phyloP scores from a whole-genome alignment of 495 filamentous ascomycete genomes.

The Penicillium ochrochloron region DNA sequence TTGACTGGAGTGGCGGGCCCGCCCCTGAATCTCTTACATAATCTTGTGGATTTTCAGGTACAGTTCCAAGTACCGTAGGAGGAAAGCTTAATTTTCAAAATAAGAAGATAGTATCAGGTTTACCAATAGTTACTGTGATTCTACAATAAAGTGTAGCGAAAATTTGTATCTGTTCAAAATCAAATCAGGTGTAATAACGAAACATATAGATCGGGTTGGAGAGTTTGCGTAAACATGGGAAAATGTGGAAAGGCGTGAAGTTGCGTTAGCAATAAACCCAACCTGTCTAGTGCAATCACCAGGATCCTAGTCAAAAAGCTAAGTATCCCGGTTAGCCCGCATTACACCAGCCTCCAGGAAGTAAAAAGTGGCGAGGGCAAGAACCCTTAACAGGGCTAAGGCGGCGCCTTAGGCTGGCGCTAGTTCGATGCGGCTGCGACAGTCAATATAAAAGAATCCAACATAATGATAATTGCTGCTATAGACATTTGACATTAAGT shows the following conservation, averaged over 20 bases:
- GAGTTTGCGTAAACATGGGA: neutral
- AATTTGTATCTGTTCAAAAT: no score
- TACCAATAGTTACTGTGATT: no score
- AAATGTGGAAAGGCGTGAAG: neutral
- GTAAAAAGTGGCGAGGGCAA: neutral
- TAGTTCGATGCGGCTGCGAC: neutral
- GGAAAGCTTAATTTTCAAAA: neutral
- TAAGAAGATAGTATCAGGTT: neutral
- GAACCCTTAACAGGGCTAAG: neutral
- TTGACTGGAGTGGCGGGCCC: neutral
- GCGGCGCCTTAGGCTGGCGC: neutral
- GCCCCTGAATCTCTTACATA: neutral
- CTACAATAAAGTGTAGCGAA: no score
- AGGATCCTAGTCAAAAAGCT: neutral
- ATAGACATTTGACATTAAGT: slow-evolving; percentile 26
- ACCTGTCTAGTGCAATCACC: neutral
- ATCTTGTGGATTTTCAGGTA: neutral
- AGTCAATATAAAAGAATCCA: neutral
- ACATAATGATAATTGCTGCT: neutral
- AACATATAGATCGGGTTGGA: no score
- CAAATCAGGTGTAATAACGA: neutral
- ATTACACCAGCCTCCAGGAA: neutral
- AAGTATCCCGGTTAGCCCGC: neutral
- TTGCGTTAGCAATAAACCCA: neutral
- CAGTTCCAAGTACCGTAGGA: no score